Evolutionary conservation across 345 rosid genomes (phyloP).

Genomic region (Crucihimalaya himalaica): DNA sequence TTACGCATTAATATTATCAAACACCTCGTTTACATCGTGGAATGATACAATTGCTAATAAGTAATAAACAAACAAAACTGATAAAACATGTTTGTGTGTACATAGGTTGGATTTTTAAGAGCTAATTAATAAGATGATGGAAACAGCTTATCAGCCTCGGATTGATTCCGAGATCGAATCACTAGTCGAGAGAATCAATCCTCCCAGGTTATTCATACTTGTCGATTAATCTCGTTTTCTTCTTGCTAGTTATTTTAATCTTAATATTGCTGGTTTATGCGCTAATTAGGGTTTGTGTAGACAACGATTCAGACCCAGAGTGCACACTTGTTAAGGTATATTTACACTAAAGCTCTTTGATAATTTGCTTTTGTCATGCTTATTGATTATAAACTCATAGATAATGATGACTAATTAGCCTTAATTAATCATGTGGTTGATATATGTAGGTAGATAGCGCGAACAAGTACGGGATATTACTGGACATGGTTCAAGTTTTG

Average conservation of each 20-base stretch:
- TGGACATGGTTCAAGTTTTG: constrained; percentile 93
- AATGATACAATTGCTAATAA: too few species aligned
- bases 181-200: constrained; percentile 82
- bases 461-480: constrained; percentile 82
- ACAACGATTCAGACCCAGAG: constrained; percentile 68
- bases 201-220: constrained; percentile 53
- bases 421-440: neutral
- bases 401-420: neutral
- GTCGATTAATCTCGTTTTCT: neutral
- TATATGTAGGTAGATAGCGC: constrained; percentile 87
- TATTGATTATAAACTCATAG: neutral
- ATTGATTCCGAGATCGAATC: constrained; percentile 75
- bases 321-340: constrained; percentile 90
- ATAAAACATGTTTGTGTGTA: neutral
- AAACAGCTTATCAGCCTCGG: constrained; percentile 65
- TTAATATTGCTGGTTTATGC: constrained; percentile 17
- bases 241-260: neutral
- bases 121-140: constrained; percentile 48
- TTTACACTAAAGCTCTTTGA: neutral
- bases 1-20: neutral
- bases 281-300: constrained; percentile 73
- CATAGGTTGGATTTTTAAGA: constrained; percentile 9
- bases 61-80: too few species aligned
- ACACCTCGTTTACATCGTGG: constrained; percentile 4
- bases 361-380: neutral